Base-by-base conservation (phyloP, 257 asterid species). In the Nemophila menziesii region DNA sequence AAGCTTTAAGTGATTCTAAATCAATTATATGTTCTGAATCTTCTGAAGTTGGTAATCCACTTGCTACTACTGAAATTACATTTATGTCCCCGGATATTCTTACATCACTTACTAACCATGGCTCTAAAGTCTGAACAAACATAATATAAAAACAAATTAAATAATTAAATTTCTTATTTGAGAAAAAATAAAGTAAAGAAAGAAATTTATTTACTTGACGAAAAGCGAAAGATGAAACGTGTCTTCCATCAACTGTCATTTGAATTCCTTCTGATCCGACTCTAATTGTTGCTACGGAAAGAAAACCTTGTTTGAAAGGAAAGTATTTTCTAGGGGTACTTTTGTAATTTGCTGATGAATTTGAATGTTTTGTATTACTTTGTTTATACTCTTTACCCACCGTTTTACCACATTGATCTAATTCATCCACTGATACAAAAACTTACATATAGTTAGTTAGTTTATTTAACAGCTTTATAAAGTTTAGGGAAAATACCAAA, bases 181-280 rank as follows among this genome's bases (percentile, higher is more conserved):
- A 43, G 14, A 22, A 17, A 44, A 16, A 24, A 51, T 16, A 11
- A 20, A 22, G 20, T 20, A 48, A 52, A 16, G 26, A 1, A 33
- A 18, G 49, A 57, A 62, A 41, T 37, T 40, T 57, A 43, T 57
- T 77, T 74, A 85, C 99, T 67, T 85, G 94, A 43, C 94, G 96
- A 43, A 79, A 85, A 53, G 92, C 76, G 57, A 90, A 90, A 29
- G 94, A 90, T 14, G 94, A 79, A 60, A 82, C 54, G 77, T 90
- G 94, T 62, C 79, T 90, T 51, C 99, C 99, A 67, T 90, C 99
- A 48, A 90, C 96, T 2, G 92, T 77, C 94, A 82, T 85, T 65
- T 90, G 99, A 55, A 90, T 70, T 64, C 96, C 99, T 67, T 90
- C 99, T 20, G 93, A 68, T 22, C 96, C 92, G 16, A 90, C 89